Percentiles rank a stretch among this genome's conserved stretches.
These are phyloP conservation scores for Sclerotinia minor DNA, from an alignment of 2,329 filamentous ascomycete species.

Conservation along the genomic window DNA sequence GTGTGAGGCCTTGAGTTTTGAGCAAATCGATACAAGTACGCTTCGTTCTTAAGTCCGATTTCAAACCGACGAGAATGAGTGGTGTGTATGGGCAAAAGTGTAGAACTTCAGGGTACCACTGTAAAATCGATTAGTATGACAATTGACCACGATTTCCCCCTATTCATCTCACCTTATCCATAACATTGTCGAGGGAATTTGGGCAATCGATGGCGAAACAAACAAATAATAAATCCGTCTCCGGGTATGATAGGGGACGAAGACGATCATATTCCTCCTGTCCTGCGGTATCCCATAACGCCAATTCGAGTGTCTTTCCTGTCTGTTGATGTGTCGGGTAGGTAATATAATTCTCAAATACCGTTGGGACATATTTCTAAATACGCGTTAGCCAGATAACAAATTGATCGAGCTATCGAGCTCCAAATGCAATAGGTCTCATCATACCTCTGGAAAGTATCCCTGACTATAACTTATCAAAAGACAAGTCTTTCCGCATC, in stretches of 20 bases:
- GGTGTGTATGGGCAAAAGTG: constrained; percentile 99
- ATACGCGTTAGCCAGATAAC: background rate
- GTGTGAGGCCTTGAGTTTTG: constrained; percentile 94
- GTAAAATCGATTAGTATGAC: constrained; percentile 25
- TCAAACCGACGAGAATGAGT: constrained; percentile 91
- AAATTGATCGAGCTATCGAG: background rate
- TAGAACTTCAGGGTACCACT: constrained; percentile 99
- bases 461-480: constrained; percentile 98
- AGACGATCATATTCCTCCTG: constrained; percentile 98
- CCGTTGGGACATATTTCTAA: constrained; percentile 98
- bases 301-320: constrained; percentile 93
- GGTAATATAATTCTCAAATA: constrained; percentile 99
- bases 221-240: constrained; percentile 96
- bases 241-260: constrained; percentile 92
- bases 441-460: constrained; percentile 90
- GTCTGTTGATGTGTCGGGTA: constrained; percentile 85
- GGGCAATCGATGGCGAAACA: constrained; percentile 99
- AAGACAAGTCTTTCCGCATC: constrained; percentile 97
- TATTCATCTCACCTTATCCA: constrained; percentile 78
- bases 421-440: constrained; percentile 32
- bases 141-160: background rate
- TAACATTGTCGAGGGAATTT: constrained; percentile 95
- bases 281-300: constrained; percentile 96
- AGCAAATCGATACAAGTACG: constrained; percentile 97
- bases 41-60: constrained; percentile 94